phyloP scores from a whole-genome alignment of 179 eudicot species.

The Actinidia chinensis region DNA sequence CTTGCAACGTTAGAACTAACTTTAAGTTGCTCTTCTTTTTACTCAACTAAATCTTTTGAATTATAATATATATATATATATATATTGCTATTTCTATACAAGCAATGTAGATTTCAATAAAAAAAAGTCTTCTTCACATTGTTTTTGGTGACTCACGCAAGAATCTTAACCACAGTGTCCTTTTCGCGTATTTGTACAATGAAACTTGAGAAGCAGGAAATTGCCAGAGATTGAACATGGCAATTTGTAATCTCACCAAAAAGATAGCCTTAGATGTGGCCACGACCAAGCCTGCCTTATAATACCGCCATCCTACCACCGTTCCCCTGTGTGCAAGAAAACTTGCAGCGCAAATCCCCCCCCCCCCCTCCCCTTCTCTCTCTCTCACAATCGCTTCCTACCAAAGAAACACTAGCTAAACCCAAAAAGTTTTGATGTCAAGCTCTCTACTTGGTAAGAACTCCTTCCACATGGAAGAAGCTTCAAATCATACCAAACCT shows the following conservation, averaged over 20 bases:
- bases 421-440: slow-evolving; percentile 34
- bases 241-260: background rate
- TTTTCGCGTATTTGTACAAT: background rate
- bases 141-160: too few species aligned
- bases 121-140: too few species aligned
- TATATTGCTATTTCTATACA: too few species aligned
- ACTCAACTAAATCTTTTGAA: too few species aligned
- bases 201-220: background rate
- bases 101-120: too few species aligned
- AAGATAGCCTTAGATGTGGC: background rate
- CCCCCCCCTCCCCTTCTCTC: too few species aligned
- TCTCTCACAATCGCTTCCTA: background rate
- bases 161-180: too few species aligned
- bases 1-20: too few species aligned
- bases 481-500: slow-evolving; percentile 29
- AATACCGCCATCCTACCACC: background rate
- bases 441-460: slow-evolving; percentile 29
- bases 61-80: too few species aligned
- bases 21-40: too few species aligned
- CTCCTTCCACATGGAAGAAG: slow-evolving; percentile 39
- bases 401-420: background rate
- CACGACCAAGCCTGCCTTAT: background rate
- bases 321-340: background rate
- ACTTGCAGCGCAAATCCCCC: background rate
- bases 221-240: background rate